Conservation (phyloP, 2,329 filamentous ascomycete species). For the Ramichloridium luteum region DNA sequence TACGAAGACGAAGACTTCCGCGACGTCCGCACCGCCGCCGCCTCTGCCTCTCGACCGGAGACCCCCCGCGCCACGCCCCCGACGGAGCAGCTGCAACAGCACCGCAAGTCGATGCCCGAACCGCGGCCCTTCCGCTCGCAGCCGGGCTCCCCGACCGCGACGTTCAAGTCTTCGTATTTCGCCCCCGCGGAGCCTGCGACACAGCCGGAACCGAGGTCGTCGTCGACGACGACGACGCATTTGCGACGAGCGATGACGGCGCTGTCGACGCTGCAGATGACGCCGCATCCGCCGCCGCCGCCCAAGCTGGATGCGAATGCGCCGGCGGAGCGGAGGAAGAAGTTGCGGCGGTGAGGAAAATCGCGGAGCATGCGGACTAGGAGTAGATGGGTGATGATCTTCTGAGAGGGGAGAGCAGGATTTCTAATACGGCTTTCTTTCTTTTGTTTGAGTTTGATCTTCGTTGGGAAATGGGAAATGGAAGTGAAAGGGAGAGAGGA, state of each 20-base stretch:
- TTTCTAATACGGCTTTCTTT: no score
- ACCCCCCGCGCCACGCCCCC: background rate
- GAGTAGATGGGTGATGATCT: no score
- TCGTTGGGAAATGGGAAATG: no score
- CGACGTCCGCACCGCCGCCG: slow-evolving; percentile 6
- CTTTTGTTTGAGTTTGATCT: no score
- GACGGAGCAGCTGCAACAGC: background rate
- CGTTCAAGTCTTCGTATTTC: background rate
- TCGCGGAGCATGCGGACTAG: no score
- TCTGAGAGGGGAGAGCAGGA: no score
- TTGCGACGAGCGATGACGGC: background rate
- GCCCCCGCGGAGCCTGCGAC: background rate
- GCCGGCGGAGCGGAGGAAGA: background rate
- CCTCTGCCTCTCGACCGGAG: background rate
- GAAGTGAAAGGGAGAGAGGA: no score
- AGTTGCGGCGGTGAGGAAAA: background rate
- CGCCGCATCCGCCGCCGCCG: background rate
- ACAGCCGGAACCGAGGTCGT: no score
- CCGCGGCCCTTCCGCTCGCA: background rate
- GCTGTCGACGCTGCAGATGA: background rate
- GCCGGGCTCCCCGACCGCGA: background rate
- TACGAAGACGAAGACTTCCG: slow-evolving; percentile 14
- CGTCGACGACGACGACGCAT: background rate
- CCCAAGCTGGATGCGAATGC: background rate
- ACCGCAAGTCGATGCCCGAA: background rate